These are phyloP conservation scores for Pyrus hybrid DNA, from an alignment of 331 rosid genomes.

Conservation along the genomic window DNA sequence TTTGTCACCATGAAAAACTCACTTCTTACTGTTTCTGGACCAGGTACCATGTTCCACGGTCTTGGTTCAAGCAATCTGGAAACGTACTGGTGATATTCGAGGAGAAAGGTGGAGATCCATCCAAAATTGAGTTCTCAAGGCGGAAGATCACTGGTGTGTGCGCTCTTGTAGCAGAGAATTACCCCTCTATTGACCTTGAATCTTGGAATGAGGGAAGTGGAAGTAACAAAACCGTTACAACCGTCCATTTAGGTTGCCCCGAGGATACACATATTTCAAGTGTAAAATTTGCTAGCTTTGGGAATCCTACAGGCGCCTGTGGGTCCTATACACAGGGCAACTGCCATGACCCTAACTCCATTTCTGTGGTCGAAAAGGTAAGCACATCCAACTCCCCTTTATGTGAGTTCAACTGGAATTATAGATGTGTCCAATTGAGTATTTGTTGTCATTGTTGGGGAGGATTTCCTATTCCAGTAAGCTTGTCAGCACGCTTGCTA, in stretches of 20 bases:
- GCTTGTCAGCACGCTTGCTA: too few relatives aligned
- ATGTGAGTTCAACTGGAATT: background rate
- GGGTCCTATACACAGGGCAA: conserved; percentile 59
- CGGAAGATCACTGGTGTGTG: conserved; percentile 51
- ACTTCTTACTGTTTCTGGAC: background rate
- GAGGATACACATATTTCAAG: conserved; percentile 30
- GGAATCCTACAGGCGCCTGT: conserved; percentile 74
- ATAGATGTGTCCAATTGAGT: background rate
- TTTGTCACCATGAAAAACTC: background rate
- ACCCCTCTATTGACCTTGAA: conserved; percentile 45
- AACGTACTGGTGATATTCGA: conserved; percentile 76
- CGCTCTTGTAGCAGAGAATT: conserved; percentile 54
- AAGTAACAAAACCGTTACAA: conserved; percentile 17
- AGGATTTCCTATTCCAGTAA: background rate
- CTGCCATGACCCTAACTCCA: conserved; percentile 73
- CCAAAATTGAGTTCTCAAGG: conserved; percentile 41
- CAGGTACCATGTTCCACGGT: conserved; percentile 96
- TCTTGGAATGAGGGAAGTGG: conserved; percentile 26
- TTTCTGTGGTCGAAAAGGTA: conserved; percentile 60
- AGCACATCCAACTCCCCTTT: background rate
- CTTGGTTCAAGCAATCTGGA: conserved; percentile 95
- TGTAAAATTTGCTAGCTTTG: conserved; percentile 82
- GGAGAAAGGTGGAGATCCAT: conserved; percentile 91
- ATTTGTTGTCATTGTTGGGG: background rate
- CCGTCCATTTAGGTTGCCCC: conserved; percentile 55